Base-by-base conservation (phyloP, 768 basidiomycete species). In the Mycena alexandri region DNA sequence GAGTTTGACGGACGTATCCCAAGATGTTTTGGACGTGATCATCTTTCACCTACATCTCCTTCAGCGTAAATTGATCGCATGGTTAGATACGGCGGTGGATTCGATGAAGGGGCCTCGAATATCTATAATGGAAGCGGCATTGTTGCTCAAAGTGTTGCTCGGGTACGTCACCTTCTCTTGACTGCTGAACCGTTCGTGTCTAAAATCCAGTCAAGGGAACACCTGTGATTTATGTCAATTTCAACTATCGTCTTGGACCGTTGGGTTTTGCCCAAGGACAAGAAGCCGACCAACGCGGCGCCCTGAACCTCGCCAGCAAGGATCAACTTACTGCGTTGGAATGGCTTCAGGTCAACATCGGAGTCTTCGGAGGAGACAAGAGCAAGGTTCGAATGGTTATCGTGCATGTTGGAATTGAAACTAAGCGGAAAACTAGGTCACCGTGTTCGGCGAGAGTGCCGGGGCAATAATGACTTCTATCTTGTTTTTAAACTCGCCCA, bases 301-400 rank as follows among this genome's bases (percentile, higher is more conserved):
- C 75, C 2, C 75, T 82, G 19, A 84, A 83, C 68, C 72, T 84
- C 44, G 84, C 78, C 9, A 61, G 84, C 14, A 78, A 71, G 46
- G 84, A 85, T 61, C 78, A 82, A 64, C 54, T 79, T 25, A 66
- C 73, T 8, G 84, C 82, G 7, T 74, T 85, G 4, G 58, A 75
- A 51, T 85, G 84, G 88, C 82, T 90, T 0, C 85, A 89, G 59
- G 70, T 77, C 46, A 84, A 90, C 65, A 87, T 90, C n/a, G 77
- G 72, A 36, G 71, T 76, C 0, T 90, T 90, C 73, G 87, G 88
- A 3, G 89, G 89, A n/a, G 86, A 84, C 69, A 78, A 78, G 14
- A 70, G 25, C 12, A 81, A 83, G 75, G 83, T 83, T 9, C 17
- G n/a, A 24, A 24, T 12, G 38, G 19, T 29, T 17, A 8, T 8